phyloP scores from a whole-genome alignment of 257 asterid genomes.

The Solanum etuberosum region DNA sequence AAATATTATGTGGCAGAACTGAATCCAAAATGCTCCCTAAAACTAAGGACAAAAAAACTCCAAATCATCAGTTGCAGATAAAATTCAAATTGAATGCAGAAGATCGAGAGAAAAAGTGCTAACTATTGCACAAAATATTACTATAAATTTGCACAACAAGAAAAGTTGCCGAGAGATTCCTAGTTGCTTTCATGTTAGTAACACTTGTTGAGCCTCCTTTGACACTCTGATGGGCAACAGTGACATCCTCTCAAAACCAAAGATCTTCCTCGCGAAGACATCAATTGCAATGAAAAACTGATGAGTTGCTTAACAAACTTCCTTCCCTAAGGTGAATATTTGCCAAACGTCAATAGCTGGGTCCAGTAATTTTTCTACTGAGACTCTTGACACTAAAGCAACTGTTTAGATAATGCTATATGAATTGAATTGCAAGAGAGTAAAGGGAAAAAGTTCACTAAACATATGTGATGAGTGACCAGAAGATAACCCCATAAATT shows the following conservation, averaged over 20 bases:
- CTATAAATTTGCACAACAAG: not conserved
- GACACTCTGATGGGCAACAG: not conserved
- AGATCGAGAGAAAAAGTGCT: not conserved
- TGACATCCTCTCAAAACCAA: not conserved
- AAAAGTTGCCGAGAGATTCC: not conserved
- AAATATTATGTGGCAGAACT: conserved; percentile 39
- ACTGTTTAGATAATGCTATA: not conserved
- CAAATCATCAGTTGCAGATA: not conserved
- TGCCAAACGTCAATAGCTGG: not conserved
- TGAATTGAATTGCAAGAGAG: not conserved
- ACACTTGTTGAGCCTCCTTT: not conserved
- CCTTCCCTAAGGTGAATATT: not conserved
- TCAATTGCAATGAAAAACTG: not conserved
- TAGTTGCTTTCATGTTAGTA: not conserved
- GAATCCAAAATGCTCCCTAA: conserved; percentile 52
- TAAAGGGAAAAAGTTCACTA: not conserved
- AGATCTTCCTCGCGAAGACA: not conserved
- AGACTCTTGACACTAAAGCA: not conserved
- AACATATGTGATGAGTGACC: not conserved
- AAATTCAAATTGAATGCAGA: not conserved
- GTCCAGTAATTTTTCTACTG: not conserved
- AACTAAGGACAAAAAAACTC: conserved; percentile 11
- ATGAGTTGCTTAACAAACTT: not conserved
- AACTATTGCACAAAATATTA: not conserved
- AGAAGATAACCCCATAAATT: not conserved